A percentile compares a stretch with the other conserved stretches of the same genome.
Evolutionary conservation across 306 rosid genomes (phyloP).

Genomic region (Vigna angularis): DNA sequence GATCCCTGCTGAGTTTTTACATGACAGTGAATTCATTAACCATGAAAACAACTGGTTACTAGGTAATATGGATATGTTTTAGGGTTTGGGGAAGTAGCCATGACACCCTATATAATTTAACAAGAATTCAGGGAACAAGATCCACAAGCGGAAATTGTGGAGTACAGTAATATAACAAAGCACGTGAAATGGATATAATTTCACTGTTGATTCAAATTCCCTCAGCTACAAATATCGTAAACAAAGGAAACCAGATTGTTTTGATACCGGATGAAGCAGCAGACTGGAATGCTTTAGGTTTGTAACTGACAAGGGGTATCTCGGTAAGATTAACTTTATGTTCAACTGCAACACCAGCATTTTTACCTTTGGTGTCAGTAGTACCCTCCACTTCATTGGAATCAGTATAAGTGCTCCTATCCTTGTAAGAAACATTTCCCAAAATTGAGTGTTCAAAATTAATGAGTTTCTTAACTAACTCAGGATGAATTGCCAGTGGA

Average conservation of each 20-base stretch:
- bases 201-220: constrained; percentile 26
- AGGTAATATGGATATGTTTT: constrained; percentile 21
- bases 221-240: constrained; percentile 36
- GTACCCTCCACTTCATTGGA: constrained; percentile 60
- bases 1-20: constrained; percentile 29
- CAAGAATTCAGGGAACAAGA: not conserved
- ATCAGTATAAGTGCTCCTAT: constrained; percentile 53
- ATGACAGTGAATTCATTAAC: constrained; percentile 19
- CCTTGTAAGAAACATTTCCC: constrained; percentile 54
- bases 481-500: constrained; percentile 93
- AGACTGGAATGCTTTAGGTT: constrained; percentile 64
- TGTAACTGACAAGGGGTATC: constrained; percentile 74
- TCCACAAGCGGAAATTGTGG: constrained; percentile 7
- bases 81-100: not conserved
- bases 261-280: constrained; percentile 64
- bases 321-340: constrained; percentile 59
- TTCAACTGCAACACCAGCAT: constrained; percentile 66
- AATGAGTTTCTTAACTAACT: constrained; percentile 77
- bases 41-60: constrained; percentile 27
- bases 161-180: constrained; percentile 22
- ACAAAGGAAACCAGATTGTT: too few relatives aligned
- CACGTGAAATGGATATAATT: constrained; percentile 33
- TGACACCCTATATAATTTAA: constrained; percentile 13
- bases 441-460: constrained; percentile 73
- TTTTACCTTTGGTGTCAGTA: constrained; percentile 56